Percentiles rank a stretch among this genome's conserved stretches.
phyloP scores from a whole-genome alignment of 2,329 filamentous ascomycete species.

The Calonectria naviculata region DNA sequence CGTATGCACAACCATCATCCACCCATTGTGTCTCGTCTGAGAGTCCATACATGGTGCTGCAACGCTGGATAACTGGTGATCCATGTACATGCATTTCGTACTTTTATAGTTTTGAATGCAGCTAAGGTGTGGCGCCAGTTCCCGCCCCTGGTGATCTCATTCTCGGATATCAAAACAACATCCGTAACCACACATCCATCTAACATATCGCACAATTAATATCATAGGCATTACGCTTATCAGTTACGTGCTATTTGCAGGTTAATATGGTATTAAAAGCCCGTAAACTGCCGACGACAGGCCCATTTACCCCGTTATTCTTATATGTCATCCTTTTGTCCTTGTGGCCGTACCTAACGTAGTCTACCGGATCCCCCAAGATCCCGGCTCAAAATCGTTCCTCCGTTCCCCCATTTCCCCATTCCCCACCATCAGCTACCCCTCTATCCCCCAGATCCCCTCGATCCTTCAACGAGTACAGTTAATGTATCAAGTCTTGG shows the following conservation, averaged over 20 bases:
- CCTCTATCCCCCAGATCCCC: slow-evolving; percentile 20
- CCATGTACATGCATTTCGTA: neutral
- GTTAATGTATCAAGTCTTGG: slow-evolving; percentile 15
- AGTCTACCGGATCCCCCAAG: neutral
- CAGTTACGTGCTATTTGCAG: neutral
- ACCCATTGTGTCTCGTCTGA: neutral
- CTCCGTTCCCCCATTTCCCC: slow-evolving; percentile 37
- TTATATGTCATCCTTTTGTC: neutral
- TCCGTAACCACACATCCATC: neutral
- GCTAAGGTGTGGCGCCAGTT: neutral
- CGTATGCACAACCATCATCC: neutral
- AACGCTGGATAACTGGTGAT: neutral
- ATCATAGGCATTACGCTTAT: neutral
- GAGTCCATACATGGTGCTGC: neutral
- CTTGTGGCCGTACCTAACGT: neutral
- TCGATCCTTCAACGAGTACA: slow-evolving; percentile 17
- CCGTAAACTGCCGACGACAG: neutral
- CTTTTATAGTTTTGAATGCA: neutral
- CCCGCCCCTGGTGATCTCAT: neutral
- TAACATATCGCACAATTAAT: neutral
- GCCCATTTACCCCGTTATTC: no score
- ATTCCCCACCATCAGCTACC: slow-evolving; percentile 25
- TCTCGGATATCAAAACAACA: neutral
- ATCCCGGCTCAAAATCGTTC: neutral
- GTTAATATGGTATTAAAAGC: neutral